phyloP scores from a whole-genome alignment of 805 yeast genomes.

The Ogataea methanolica region DNA sequence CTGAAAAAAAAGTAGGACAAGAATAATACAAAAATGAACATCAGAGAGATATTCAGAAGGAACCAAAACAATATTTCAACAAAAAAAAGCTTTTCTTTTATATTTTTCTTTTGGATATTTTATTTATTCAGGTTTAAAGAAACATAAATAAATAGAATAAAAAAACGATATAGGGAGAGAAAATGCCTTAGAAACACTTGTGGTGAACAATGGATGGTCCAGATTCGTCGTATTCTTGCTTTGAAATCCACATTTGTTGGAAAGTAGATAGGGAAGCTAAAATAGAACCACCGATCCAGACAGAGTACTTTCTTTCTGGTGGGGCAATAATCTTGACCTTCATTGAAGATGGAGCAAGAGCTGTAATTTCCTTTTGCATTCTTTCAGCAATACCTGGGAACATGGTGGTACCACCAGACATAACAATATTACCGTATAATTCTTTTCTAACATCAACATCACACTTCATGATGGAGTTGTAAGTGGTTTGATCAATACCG shows the following conservation, averaged over 20 bases:
- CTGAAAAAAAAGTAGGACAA: constrained; percentile 1
- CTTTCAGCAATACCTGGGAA: constrained; percentile 99
- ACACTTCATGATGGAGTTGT: constrained; percentile 95
- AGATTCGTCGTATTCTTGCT: constrained; percentile 99
- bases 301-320: constrained; percentile 98
- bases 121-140: background rate
- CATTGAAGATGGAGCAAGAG: constrained; percentile 99
- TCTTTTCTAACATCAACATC: constrained; percentile 99
- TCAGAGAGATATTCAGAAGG: constrained; percentile 4
- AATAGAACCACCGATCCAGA: constrained; percentile 99
- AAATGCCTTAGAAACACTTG: constrained; percentile 71
- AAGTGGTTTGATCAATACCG: constrained; percentile 98
- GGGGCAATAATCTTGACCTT: constrained; percentile 99
- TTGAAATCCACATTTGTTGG: constrained; percentile 99
- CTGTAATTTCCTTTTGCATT: constrained; percentile 99
- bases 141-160: background rate
- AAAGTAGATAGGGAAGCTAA: constrained; percentile 97
- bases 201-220: constrained; percentile 99
- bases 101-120: background rate
- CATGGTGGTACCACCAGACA: constrained; percentile 99
- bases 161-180: background rate
- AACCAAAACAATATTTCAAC: constrained; percentile 6
- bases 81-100: background rate
- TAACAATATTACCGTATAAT: constrained; percentile 97
- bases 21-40: constrained; percentile 7